These are phyloP conservation scores for Dactylonectria macrodidyma DNA, from an alignment of 2,329 filamentous ascomycete species.

Conservation along the genomic window DNA sequence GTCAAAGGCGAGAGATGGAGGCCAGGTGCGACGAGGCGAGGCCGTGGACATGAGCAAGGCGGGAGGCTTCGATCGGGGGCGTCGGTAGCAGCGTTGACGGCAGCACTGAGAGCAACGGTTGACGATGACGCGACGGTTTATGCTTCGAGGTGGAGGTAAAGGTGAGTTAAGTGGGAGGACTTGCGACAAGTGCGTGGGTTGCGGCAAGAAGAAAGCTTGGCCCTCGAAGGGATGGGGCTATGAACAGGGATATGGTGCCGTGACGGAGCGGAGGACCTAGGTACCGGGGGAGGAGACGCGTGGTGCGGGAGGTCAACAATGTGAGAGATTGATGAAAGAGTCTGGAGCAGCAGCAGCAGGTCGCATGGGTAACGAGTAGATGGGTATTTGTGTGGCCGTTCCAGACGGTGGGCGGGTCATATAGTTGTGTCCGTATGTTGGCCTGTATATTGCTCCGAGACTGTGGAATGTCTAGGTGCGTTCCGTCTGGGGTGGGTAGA, in stretches of 20 bases:
- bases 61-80: constrained; percentile 15
- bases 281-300: constrained; percentile 31
- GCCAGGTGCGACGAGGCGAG: constrained; percentile 19
- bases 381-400: not conserved
- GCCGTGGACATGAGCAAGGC: constrained; percentile 38
- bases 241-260: constrained; percentile 42
- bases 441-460: not conserved
- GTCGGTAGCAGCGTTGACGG: not conserved
- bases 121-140: constrained; percentile 6
- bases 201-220: constrained; percentile 33
- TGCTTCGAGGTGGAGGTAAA: constrained; percentile 16
- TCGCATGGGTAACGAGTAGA: constrained; percentile 24
- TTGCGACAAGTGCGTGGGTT: constrained; percentile 23
- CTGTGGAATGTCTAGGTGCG: not conserved
- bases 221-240: constrained; percentile 38
- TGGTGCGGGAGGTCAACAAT: constrained; percentile 7
- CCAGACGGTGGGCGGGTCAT: not conserved
- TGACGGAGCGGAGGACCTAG: constrained; percentile 31
- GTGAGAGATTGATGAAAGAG: no score
- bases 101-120: constrained; percentile 2
- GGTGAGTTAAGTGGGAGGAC: constrained; percentile 27
- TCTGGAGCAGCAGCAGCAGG: constrained; percentile 4
- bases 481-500: not conserved
- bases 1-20: constrained; percentile 15
- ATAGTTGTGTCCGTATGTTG: constrained; percentile 11